Percentiles rank a stretch among this genome's conserved stretches.
These are phyloP conservation scores for Alternaria triticina DNA, from an alignment of 2,329 filamentous ascomycete species.

Conservation along the genomic window DNA sequence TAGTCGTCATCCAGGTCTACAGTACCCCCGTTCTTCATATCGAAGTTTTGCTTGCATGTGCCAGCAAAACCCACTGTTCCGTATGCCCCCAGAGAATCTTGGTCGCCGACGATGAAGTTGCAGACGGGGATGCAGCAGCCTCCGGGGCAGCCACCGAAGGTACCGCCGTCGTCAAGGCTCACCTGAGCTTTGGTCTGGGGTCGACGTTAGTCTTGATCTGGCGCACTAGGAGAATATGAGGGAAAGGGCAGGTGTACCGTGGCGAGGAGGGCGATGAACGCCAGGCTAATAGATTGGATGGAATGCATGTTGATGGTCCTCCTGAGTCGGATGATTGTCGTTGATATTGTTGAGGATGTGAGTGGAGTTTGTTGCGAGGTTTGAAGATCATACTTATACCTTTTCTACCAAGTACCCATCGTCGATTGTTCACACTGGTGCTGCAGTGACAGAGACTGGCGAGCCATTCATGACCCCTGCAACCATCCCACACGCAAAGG, in stretches of 20 bases:
- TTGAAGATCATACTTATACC: neutral
- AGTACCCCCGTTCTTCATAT: neutral
- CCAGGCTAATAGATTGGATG: neutral
- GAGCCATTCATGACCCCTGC: neutral
- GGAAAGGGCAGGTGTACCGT: neutral
- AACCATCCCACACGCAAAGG: neutral
- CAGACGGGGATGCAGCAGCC: neutral
- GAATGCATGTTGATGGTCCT: neutral
- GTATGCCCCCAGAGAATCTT: neutral
- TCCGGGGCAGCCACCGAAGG: neutral
- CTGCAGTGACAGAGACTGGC: neutral
- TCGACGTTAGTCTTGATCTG: neutral
- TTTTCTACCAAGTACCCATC: neutral
- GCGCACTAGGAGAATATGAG: neutral
- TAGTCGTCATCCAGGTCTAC: neutral
- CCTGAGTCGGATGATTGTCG: neutral
- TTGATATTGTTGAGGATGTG: neutral
- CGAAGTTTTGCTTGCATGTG: neutral
- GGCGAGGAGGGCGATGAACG: neutral
- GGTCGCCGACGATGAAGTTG: neutral
- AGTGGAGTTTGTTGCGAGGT: neutral
- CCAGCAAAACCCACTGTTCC: neutral
- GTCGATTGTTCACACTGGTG: neutral
- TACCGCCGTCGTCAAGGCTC: neutral
- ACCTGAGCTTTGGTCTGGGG: neutral